phyloP scores from a whole-genome alignment of 441 rosid species.

The Eutrema salsugineum region DNA sequence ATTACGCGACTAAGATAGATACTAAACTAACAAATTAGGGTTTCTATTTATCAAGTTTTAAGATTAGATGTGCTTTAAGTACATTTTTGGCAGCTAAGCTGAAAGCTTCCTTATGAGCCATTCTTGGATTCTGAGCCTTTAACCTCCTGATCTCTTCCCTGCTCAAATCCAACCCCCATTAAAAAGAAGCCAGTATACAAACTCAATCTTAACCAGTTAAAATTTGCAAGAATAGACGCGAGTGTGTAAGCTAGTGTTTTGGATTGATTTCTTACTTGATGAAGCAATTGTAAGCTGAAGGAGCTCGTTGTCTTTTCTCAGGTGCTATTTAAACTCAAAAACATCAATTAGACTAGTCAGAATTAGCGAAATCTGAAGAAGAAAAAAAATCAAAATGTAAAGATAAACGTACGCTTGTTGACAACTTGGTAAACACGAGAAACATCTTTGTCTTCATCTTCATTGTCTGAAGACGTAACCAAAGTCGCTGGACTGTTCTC shows the following conservation, averaged over 20 bases:
- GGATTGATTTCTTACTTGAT: conserved; percentile 62
- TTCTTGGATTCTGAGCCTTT: conserved; percentile 81
- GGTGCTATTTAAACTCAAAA: conserved; percentile 57
- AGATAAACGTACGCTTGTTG: conserved; percentile 70
- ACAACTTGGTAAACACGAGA: conserved; percentile 51
- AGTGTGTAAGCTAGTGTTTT: background rate
- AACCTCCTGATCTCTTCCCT: conserved; percentile 97
- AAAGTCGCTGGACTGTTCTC: conserved; percentile 44
- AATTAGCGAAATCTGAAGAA: background rate
- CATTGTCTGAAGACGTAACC: conserved; percentile 60
- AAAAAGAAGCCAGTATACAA: background rate
- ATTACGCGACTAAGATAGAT: background rate
- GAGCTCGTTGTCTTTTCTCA: conserved; percentile 96
- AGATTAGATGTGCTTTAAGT: background rate
- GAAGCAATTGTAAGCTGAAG: conserved; percentile 90
- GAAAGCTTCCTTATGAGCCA: conserved; percentile 97
- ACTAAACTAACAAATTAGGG: background rate
- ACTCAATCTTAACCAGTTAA: too few species aligned
- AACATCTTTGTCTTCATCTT: conserved; percentile 64
- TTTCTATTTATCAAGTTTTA: background rate
- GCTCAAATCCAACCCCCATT: conserved; percentile 11
- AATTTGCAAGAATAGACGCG: background rate
- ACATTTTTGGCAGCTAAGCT: conserved; percentile 98
- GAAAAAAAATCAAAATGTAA: background rate
- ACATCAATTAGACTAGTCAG: background rate